Evolutionary conservation across 768 basidiomycete genomes (phyloP), one percentile per base, ranked within the genome.

Genomic region (Suillus sp.): DNA sequence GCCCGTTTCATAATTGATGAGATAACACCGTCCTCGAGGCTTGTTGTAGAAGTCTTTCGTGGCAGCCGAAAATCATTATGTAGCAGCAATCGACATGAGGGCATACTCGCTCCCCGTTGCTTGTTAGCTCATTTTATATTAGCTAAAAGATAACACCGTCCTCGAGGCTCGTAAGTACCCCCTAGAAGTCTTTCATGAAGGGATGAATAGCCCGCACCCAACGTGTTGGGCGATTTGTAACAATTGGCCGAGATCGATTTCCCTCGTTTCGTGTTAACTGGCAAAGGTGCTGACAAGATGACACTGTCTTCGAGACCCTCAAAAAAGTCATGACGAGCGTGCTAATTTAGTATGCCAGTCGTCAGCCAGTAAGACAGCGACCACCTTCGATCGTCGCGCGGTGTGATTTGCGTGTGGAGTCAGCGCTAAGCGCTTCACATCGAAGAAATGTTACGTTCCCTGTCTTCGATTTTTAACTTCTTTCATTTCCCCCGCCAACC

Each of bases 1-100:
- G 37, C 10, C 25, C 16, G 5, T 16, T 25, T 25, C 35, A 55
- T 55, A 38, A 22, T 38, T 38, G 1, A 56, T 56, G 25, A 37
- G 55, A 56, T 55, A 53, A 34, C 18, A 10, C 48, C 25, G 48
- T 27, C 50, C 50, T 51, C 9, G 50, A 51, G 50, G 50, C 50
- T 51, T 32, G 18, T 40, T 43, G 51, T 32, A 11, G 10, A 20
- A 30, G 30, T 20, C 51, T 53, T 32, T 32, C 20, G 5, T 11
- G 50, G 18, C 27, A 30, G 25, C 47, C 47, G 27, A 20, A 20
- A 30, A 27, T 10, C 11, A 53, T 30, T 34, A 48, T 22, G 22
- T 25, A 7, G 11, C 32, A 34, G 11, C 32, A n/a, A n/a, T 53
- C 20, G 11, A 32, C 10, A 32, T 3, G 20, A 13, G 51, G 51